A percentile compares a stretch with the other conserved stretches of the same genome.
phyloP scores from a whole-genome alignment of 225 moss, liverwort and hornwort genomes.

The Ulota crispa region DNA sequence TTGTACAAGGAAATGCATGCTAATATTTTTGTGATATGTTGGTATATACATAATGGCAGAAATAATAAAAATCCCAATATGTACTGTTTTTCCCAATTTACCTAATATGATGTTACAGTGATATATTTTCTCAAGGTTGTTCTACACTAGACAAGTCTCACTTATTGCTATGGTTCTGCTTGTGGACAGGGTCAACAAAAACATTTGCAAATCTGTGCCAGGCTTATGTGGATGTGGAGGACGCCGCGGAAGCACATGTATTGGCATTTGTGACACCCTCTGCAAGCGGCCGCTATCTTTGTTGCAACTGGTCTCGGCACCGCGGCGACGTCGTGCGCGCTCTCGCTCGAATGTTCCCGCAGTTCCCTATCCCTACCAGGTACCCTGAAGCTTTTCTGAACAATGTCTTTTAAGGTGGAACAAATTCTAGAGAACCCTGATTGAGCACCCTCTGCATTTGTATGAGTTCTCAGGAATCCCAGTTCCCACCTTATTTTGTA shows the following conservation, averaged over 20 bases:
- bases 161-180: neutral
- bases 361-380: conserved; percentile 46
- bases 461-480: neutral
- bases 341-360: conserved; percentile 30
- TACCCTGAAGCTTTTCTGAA: neutral
- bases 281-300: conserved; percentile 47
- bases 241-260: conserved; percentile 51
- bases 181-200: conserved; percentile 23
- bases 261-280: conserved; percentile 37
- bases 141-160: too few relatives aligned
- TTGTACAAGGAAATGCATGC: too few relatives aligned
- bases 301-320: conserved; percentile 48
- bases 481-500: neutral
- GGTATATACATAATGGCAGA: too few relatives aligned
- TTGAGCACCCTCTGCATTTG: neutral
- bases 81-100: too few relatives aligned
- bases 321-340: conserved; percentile 36
- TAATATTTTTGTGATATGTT: too few relatives aligned
- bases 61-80: too few relatives aligned
- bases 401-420: neutral
- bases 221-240: conserved; percentile 52
- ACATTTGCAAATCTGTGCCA: conserved; percentile 43
- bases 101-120: too few relatives aligned
- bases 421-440: neutral
- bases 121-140: too few relatives aligned